These are phyloP conservation scores for Trichoderma arundinaceum DNA, from an alignment of 2,329 filamentous ascomycete species.

Conservation along the genomic window DNA sequence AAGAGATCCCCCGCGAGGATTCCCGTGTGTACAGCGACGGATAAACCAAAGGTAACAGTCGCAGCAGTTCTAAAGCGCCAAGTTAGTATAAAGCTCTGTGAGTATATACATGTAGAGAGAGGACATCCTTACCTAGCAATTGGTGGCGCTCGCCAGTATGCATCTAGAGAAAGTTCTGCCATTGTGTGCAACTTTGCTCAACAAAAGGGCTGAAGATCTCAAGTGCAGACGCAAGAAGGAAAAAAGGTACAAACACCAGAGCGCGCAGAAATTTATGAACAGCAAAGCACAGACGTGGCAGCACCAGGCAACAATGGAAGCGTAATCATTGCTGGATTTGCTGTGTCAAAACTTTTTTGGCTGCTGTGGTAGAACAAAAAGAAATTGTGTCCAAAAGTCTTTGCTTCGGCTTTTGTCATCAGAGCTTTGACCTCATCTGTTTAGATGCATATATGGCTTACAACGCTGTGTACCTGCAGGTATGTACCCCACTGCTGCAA, in stretches of 20 bases:
- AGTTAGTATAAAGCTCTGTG: conserved; percentile 35
- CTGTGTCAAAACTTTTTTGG: conserved; percentile 43
- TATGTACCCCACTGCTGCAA: conserved; percentile 12
- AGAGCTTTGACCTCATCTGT: background rate
- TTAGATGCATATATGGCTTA: conserved; percentile 28
- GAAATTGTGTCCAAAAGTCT: conserved; percentile 31
- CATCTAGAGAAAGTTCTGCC: conserved; percentile 42
- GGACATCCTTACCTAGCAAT: conserved; percentile 49
- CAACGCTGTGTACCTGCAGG: conserved; percentile 20
- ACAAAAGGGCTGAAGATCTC: conserved; percentile 8
- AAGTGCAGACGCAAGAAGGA: conserved; percentile 7
- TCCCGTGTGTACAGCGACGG: conserved; percentile 62
- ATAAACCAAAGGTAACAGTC: conserved; percentile 65
- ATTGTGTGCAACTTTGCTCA: conserved; percentile 45
- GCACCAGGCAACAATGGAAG: conserved; percentile 40
- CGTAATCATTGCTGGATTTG: conserved; percentile 44
- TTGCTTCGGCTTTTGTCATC: conserved; percentile 30
- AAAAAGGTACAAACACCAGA: conserved; percentile 28
- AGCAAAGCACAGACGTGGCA: conserved; percentile 35
- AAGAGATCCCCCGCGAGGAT: conserved; percentile 58
- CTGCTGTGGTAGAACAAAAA: conserved; percentile 31
- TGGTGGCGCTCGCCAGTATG: conserved; percentile 50
- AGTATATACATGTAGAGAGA: background rate
- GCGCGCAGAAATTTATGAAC: conserved; percentile 24
- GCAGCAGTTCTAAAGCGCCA: conserved; percentile 66